Conservation (phyloP, 2,329 filamentous ascomycete genomes). For the Penicillium psychrosexuale region DNA sequence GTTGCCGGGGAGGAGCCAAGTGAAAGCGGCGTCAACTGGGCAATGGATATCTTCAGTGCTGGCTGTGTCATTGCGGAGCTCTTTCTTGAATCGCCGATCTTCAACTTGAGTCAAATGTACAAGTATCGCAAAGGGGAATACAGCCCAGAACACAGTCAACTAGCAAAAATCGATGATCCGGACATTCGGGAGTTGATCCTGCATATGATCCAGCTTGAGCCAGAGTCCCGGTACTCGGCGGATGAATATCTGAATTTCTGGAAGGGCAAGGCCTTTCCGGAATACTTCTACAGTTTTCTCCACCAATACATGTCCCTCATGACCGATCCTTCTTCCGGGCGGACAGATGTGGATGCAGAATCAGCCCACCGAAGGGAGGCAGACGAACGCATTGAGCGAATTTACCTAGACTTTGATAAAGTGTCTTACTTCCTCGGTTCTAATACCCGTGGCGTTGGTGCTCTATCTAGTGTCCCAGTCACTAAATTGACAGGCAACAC, state of each 20-base stretch:
- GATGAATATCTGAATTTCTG: slow-evolving; percentile 93
- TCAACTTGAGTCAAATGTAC: slow-evolving; percentile 93
- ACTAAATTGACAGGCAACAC: slow-evolving; percentile 34
- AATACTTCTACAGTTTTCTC: slow-evolving; percentile 95
- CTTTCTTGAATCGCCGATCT: slow-evolving; percentile 93
- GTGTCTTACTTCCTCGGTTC: slow-evolving; percentile 92
- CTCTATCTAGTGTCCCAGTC: slow-evolving; percentile 31
- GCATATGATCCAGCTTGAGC: slow-evolving; percentile 95
- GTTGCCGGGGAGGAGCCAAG: slow-evolving; percentile 65
- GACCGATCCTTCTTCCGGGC: slow-evolving; percentile 82
- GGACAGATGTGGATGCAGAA: slow-evolving; percentile 65
- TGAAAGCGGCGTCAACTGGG: slow-evolving; percentile 70
- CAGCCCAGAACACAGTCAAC: slow-evolving; percentile 74
- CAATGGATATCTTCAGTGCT: slow-evolving; percentile 97
- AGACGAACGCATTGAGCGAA: slow-evolving; percentile 88
- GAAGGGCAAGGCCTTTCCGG: slow-evolving; percentile 86
- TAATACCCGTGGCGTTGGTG: slow-evolving; percentile 50
- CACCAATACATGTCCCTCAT: slow-evolving; percentile 97
- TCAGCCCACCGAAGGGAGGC: slow-evolving; percentile 75
- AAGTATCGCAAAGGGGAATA: slow-evolving; percentile 92
- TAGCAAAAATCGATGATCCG: slow-evolving; percentile 82
- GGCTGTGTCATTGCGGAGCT: slow-evolving; percentile 96
- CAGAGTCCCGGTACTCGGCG: slow-evolving; percentile 85
- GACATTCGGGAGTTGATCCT: slow-evolving; percentile 84
- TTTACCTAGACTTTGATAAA: slow-evolving; percentile 95